These are phyloP conservation scores for Cystofilobasidium macerans DNA, from an alignment of 768 basidiomycete species.

Conservation along the genomic window DNA sequence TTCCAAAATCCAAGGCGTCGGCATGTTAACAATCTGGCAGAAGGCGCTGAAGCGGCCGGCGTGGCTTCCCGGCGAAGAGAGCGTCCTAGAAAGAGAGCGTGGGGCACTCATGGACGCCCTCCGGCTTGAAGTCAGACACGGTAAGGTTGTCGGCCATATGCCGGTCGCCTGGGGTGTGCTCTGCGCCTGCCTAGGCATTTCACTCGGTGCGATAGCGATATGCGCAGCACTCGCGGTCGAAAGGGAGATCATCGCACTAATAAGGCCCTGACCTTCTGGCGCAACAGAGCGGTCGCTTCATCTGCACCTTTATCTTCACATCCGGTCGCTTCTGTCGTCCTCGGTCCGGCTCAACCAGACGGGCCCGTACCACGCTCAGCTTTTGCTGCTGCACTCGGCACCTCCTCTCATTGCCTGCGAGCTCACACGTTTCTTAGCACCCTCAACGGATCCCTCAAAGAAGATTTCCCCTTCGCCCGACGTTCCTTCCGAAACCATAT, in stretches of 20 bases:
- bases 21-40: slow-evolving; percentile 75
- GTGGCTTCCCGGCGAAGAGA: slow-evolving; percentile 31
- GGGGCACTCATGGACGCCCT: slow-evolving; percentile 18
- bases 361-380: slow-evolving; percentile 87
- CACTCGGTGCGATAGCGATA: slow-evolving; percentile 47
- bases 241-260: too few species aligned
- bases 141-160: slow-evolving; percentile 65
- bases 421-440: slow-evolving; percentile 30
- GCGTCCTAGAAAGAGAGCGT: slow-evolving; percentile 28
- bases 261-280: too few species aligned
- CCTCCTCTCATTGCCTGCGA: slow-evolving; percentile 56
- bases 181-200: slow-evolving; percentile 61
- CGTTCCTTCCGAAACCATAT: too few species aligned
- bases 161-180: slow-evolving; percentile 85
- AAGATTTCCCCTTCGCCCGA: too few species aligned
- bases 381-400: slow-evolving; percentile 63
- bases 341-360: slow-evolving; percentile 81
- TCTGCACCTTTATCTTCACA: slow-evolving; percentile 86
- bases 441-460: background rate
- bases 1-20: slow-evolving; percentile 82
- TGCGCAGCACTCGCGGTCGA: too few species aligned
- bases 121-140: slow-evolving; percentile 46
- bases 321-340: slow-evolving; percentile 77
- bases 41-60: slow-evolving; percentile 62
- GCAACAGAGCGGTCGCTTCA: slow-evolving; percentile 66